Conservation (phyloP, 805 yeast genomes). For the Yamadazyma olivae region DNA sequence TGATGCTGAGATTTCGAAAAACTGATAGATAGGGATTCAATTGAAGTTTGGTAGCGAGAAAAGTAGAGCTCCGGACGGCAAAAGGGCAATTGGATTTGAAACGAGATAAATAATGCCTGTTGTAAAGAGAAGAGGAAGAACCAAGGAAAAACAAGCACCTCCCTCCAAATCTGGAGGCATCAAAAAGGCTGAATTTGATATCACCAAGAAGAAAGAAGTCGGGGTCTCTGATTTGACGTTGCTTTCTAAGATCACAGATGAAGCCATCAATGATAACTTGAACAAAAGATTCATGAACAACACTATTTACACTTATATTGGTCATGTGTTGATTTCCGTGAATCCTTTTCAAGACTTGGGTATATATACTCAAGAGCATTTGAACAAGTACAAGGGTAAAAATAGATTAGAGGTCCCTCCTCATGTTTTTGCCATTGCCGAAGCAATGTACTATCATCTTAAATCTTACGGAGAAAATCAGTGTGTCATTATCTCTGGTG, state of each 20-base stretch:
- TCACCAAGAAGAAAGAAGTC: slow-evolving; percentile 89
- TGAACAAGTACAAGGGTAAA: slow-evolving; percentile 80
- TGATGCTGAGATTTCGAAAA: too few relatives aligned
- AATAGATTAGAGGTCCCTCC: slow-evolving; percentile 97
- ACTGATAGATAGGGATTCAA: too few relatives aligned
- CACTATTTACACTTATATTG: slow-evolving; percentile 88
- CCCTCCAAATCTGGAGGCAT: slow-evolving; percentile 56
- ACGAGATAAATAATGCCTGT: slow-evolving; percentile 73
- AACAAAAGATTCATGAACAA: slow-evolving; percentile 87
- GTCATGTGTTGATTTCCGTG: slow-evolving; percentile 91
- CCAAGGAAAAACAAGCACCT: slow-evolving; percentile 50
- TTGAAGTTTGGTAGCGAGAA: too few relatives aligned
- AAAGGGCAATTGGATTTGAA: too few relatives aligned
- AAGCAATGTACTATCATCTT: slow-evolving; percentile 92
- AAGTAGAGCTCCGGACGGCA: too few relatives aligned
- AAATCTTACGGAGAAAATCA: slow-evolving; percentile 92
- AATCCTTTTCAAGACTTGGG: slow-evolving; percentile 97
- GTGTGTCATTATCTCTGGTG: slow-evolving; percentile 97
- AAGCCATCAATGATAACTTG: slow-evolving; percentile 86
- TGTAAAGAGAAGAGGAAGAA: slow-evolving; percentile 70
- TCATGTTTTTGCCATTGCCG: slow-evolving; percentile 97
- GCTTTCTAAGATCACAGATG: slow-evolving; percentile 84
- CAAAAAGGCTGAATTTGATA: slow-evolving; percentile 88
- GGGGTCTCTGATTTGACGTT: slow-evolving; percentile 95
- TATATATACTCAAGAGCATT: slow-evolving; percentile 78